phyloP scores from a whole-genome alignment of 176 grass and related monocot genomes.

The Eremochloa ophiuroides region DNA sequence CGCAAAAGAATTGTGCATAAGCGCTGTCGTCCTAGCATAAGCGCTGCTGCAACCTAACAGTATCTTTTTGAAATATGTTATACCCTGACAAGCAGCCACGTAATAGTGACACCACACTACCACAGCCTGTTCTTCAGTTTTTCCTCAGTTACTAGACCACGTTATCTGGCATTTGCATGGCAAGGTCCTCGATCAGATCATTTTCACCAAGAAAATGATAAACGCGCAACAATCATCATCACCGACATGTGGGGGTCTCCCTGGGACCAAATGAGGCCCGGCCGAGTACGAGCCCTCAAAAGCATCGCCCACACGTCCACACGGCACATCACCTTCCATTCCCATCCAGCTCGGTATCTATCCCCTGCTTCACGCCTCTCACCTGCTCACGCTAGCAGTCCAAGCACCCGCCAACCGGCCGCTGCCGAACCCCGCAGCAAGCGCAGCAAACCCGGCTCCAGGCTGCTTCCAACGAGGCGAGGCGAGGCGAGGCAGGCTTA shows the following conservation, averaged over 20 bases:
- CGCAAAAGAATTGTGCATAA: too few species aligned
- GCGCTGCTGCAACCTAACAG: too few species aligned
- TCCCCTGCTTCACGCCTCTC: background rate
- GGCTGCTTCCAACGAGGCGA: background rate
- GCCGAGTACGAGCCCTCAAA: slow-evolving; percentile 11
- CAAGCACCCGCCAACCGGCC: background rate
- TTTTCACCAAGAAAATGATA: background rate
- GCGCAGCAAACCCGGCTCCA: background rate
- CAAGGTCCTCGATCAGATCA: background rate
- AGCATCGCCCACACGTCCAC: background rate
- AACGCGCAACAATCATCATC: background rate
- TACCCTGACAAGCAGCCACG: background rate
- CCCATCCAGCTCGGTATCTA: background rate
- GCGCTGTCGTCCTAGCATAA: too few species aligned
- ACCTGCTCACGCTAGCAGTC: background rate
- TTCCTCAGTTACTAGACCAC: background rate
- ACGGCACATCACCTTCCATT: background rate
- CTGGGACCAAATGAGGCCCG: background rate
- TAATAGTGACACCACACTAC: background rate
- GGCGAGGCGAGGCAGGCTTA: background rate
- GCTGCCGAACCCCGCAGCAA: slow-evolving; percentile 7
- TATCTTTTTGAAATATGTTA: background rate
- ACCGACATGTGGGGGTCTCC: background rate
- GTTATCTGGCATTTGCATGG: background rate
- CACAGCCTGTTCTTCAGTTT: background rate